Evolutionary conservation across 495 filamentous ascomycete genomes (phyloP), one percentile per base, ranked within the genome.

Genomic region (Hypomontagnella submonticulosa): DNA sequence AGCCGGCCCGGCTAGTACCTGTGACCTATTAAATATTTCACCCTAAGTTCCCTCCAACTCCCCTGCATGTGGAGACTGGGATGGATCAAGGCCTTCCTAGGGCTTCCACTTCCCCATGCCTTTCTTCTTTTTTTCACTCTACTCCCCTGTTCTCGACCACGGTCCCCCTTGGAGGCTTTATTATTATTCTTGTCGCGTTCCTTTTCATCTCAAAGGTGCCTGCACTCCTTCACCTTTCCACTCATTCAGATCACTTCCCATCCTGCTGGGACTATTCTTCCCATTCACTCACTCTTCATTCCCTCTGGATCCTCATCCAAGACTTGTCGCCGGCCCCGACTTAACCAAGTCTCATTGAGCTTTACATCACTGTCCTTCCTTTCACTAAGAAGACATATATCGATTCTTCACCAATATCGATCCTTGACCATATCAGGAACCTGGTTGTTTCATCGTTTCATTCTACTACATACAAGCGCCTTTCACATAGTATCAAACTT

Each of bases 361-460:
- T 50, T 56, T 38, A 56, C 13, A 59, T 8, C 37, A 20, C 61
- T 46, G 51, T 60, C 65, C 42, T 68, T 69, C 27, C 60, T 64
- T 52, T 57, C 33, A 54, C 54, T 41, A 44, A 56, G 16, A 56
- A 52, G 40, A 63, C 32, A 46, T 36, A 36, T 42, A 16, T 48
- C 36, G n/a, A 50, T 54, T 47, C 42, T 56, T 34, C 56, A 47
- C 55, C 23, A 33, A 30, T 55, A 30, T 53, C 56, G 3, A 69
- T 64, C 66, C 66, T 69, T 69, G 56, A 48, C 51, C 50, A 63
- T 53, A 61, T 60, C 56, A 53, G 66, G 60, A 69, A 69, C 66
- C 66, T 64, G 66, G 66, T 64, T 57, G 66, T 69, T 69, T 69
- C 60, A 69, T 55, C 42, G 66, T 69, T 69, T 64, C 66, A 32